phyloP scores from a whole-genome alignment of 2,329 filamentous ascomycete species.

The Ophiostoma montium region DNA sequence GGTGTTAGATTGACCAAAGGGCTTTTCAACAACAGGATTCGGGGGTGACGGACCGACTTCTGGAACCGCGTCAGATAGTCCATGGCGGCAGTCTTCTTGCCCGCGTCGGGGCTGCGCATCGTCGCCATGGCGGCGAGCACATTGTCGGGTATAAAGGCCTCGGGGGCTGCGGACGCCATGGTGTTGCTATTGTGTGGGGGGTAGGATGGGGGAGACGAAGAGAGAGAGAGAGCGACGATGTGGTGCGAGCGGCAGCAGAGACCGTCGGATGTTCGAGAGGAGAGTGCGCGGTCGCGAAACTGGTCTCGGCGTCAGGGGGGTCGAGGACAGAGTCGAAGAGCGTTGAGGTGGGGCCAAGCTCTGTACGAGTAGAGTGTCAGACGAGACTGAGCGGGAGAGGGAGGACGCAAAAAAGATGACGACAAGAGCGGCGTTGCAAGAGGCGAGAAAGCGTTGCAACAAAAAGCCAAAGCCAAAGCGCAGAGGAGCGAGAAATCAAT shows the following conservation, averaged over 20 bases:
- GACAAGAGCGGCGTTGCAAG: too few species aligned
- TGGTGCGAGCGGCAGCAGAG: too few species aligned
- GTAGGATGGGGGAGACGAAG: background rate
- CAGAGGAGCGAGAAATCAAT: background rate
- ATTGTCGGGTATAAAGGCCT: constrained; percentile 58
- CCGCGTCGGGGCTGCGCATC: constrained; percentile 74
- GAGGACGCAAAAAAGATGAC: too few species aligned
- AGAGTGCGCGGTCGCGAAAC: background rate
- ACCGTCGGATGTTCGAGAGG: too few species aligned
- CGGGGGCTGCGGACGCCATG: constrained; percentile 16
- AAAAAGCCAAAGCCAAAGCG: background rate
- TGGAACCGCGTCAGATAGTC: constrained; percentile 89
- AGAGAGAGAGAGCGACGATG: too few species aligned
- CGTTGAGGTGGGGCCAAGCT: background rate
- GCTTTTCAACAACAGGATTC: background rate
- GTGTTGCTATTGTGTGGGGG: background rate
- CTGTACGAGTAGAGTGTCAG: too few species aligned
- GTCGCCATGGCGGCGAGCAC: constrained; percentile 81
- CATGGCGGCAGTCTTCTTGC: constrained; percentile 73
- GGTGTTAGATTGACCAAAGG: constrained; percentile 1
- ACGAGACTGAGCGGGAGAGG: too few species aligned
- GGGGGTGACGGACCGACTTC: constrained; percentile 64
- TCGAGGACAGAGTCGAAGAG: background rate
- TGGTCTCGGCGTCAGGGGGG: too few species aligned
- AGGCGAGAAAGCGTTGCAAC: too few species aligned